A percentile compares a stretch with the other conserved stretches of the same genome.
phyloP scores from a whole-genome alignment of 805 yeast species.

The Sugiyamaella americana region DNA sequence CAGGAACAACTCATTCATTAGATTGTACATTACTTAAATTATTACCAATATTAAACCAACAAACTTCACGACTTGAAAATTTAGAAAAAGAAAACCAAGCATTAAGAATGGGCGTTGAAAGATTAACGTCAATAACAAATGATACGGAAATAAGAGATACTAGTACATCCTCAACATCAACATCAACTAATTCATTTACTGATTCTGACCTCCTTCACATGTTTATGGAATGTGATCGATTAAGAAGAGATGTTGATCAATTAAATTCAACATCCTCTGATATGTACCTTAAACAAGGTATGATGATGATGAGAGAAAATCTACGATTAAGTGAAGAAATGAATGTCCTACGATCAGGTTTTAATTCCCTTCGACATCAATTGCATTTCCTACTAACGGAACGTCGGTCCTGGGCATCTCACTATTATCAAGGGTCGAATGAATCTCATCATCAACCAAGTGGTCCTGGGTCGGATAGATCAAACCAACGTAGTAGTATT shows the following conservation, averaged over 20 bases:
- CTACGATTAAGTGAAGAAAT: constrained; percentile 31
- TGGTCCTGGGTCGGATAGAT: neutral
- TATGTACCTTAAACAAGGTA: constrained; percentile 29
- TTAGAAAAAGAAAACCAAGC: constrained; percentile 32
- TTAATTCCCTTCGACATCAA: constrained; percentile 34
- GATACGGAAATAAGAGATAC: neutral
- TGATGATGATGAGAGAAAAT: constrained; percentile 32
- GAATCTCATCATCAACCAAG: neutral
- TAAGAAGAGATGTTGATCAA: constrained; percentile 32
- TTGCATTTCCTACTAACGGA: constrained; percentile 30
- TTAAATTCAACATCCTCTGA: constrained; percentile 28
- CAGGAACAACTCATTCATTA: neutral
- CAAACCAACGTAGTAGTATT: neutral
- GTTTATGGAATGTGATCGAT: constrained; percentile 31
- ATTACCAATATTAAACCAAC: constrained; percentile 24
- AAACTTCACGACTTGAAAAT: constrained; percentile 24
- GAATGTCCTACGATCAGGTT: constrained; percentile 25
- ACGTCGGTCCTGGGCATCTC: constrained; percentile 17
- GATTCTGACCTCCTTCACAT: constrained; percentile 18
- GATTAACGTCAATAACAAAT: constrained; percentile 8
- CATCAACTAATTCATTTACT: constrained; percentile 10
- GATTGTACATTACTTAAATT: constrained; percentile 29
- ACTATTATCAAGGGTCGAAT: neutral
- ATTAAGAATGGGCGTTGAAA: constrained; percentile 28
- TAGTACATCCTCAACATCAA: neutral